Evolutionary conservation across 768 basidiomycete genomes (phyloP).

Genomic region (Agaricus blazei): DNA sequence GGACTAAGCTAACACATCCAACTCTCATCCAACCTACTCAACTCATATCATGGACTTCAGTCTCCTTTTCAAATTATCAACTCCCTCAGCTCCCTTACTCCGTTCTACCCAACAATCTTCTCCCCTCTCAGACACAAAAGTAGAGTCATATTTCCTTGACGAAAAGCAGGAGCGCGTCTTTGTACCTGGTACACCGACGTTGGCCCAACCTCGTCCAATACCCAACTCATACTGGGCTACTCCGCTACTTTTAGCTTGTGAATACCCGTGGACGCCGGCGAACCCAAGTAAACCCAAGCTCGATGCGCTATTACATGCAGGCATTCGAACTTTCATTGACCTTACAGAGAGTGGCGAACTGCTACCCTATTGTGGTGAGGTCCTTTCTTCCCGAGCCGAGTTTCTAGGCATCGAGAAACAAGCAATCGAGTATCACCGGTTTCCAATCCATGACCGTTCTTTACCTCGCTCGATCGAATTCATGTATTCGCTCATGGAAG

Average conservation of each 20-base stretch:
- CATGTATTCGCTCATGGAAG: constrained; percentile 54
- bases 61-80: no score
- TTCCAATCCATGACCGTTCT: constrained; percentile 71
- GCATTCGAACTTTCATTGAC: constrained; percentile 79
- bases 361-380: constrained; percentile 47
- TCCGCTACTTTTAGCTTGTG: constrained; percentile 66
- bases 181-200: constrained; percentile 9
- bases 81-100: no score
- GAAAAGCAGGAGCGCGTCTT: neutral
- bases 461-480: constrained; percentile 55
- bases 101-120: no score
- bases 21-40: no score
- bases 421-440: constrained; percentile 69
- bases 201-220: constrained; percentile 47
- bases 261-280: constrained; percentile 72
- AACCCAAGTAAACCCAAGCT: constrained; percentile 59
- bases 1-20: no score
- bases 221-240: constrained; percentile 89
- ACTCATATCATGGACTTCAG: no score
- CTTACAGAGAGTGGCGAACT: constrained; percentile 81
- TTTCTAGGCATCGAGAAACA: constrained; percentile 49
- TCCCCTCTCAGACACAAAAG: no score
- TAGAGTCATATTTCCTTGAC: neutral
- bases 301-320: constrained; percentile 64
- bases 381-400: constrained; percentile 47